Evolutionary conservation across 768 basidiomycete species (phyloP).

Genomic region (Mycena amicta): DNA sequence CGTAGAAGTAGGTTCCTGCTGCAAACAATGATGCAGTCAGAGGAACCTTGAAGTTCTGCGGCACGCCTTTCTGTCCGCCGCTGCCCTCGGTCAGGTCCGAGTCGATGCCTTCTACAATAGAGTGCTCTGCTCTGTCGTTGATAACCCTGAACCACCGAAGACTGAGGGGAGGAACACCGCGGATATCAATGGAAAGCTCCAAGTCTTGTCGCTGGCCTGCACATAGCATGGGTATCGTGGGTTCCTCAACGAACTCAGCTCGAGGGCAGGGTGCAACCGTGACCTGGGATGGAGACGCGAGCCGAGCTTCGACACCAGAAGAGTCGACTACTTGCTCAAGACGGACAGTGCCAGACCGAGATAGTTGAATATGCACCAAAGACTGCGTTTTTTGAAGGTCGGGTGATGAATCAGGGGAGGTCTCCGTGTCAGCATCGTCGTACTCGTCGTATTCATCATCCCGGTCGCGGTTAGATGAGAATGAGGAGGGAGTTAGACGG

Average conservation of each 20-base stretch:
- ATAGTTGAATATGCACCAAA: slow-evolving; percentile 69
- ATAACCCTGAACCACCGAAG: slow-evolving; percentile 75
- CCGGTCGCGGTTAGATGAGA: slow-evolving; percentile 30
- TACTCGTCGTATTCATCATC: slow-evolving; percentile 67
- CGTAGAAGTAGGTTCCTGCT: slow-evolving; percentile 70
- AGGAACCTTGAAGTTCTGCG: slow-evolving; percentile 69
- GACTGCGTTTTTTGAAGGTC: slow-evolving; percentile 75
- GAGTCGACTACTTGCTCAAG: slow-evolving; percentile 75
- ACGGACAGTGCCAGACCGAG: slow-evolving; percentile 72
- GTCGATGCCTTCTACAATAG: slow-evolving; percentile 79
- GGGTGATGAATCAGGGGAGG: slow-evolving; percentile 35
- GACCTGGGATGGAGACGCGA: slow-evolving; percentile 65
- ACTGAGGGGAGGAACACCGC: slow-evolving; percentile 76
- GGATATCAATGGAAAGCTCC: slow-evolving; percentile 63
- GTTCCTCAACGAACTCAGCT: slow-evolving; percentile 62
- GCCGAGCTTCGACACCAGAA: slow-evolving; percentile 70
- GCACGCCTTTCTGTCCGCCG: slow-evolving; percentile 28
- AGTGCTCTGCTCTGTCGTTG: slow-evolving; percentile 66
- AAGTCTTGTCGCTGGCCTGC: slow-evolving; percentile 63
- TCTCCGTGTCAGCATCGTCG: slow-evolving; percentile 67
- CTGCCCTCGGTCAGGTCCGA: slow-evolving; percentile 15
- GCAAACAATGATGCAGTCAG: slow-evolving; percentile 63
- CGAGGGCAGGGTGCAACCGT: slow-evolving; percentile 82
- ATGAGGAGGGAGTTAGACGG: slow-evolving; percentile 47
- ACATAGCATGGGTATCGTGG: slow-evolving; percentile 53